Evolutionary conservation across 2,329 filamentous ascomycete species (phyloP).

Genomic region (Epichloe elymi): DNA sequence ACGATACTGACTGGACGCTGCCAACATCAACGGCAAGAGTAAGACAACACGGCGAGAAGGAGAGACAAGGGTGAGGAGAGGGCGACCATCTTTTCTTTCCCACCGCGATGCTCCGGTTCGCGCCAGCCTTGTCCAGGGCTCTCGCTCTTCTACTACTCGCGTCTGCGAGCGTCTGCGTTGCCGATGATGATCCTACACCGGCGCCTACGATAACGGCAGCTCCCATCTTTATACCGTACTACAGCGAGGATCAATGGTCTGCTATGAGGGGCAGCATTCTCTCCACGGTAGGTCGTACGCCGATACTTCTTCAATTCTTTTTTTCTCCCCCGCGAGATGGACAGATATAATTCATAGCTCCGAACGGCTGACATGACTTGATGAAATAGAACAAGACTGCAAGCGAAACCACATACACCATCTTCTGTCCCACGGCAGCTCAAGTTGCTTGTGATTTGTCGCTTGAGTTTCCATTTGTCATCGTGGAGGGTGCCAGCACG

Average conservation of each 20-base stretch:
- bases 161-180: neutral
- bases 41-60: neutral
- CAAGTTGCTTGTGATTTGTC: conserved; percentile 29
- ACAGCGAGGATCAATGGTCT: conserved; percentile 28
- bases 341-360: neutral
- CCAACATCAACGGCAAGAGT: neutral
- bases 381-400: conserved; percentile 20
- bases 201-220: conserved; percentile 24
- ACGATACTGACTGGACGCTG: neutral
- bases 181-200: conserved; percentile 6
- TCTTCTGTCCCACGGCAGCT: conserved; percentile 32
- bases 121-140: neutral
- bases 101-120: neutral
- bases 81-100: neutral
- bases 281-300: conserved; percentile 22
- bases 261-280: conserved; percentile 32
- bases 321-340: too few relatives aligned
- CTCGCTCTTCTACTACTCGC: conserved; percentile 11
- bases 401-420: conserved; percentile 31
- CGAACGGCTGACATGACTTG: neutral
- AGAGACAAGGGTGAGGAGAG: neutral
- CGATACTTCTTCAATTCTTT: neutral
- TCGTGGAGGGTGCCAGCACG: conserved; percentile 32
- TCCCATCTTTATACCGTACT: conserved; percentile 32
- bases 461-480: conserved; percentile 32